Evolutionary conservation across 1,139 yeast species (phyloP).

Genomic region (Debaryomycetaceae sp.): DNA sequence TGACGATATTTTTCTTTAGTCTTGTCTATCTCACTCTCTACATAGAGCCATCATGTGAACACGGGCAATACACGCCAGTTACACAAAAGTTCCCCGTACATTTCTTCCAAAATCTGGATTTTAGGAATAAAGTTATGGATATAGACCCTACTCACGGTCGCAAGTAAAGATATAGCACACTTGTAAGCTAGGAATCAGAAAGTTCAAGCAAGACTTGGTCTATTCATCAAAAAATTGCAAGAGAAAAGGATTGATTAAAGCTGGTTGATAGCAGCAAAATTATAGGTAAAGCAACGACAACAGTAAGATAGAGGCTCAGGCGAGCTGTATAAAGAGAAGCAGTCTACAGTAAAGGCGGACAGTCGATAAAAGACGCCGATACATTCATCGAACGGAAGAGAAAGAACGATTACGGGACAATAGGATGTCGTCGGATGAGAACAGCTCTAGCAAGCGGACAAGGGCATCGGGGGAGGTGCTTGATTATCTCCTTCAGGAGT

Average conservation of each 20-base stretch:
- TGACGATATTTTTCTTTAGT: conserved; percentile 27
- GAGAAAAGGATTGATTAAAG: background rate
- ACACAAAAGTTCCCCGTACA: background rate
- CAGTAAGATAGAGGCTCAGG: background rate
- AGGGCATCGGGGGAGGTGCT: conserved; percentile 86
- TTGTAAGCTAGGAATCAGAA: background rate
- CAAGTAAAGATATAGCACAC: background rate
- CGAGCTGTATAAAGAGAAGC: too few relatives aligned
- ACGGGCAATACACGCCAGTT: background rate
- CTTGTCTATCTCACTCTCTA: background rate
- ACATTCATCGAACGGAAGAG: too few relatives aligned
- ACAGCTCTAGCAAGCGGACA: conserved; percentile 29
- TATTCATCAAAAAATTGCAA: background rate
- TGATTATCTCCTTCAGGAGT: conserved; percentile 65
- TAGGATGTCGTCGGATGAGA: conserved; percentile 15
- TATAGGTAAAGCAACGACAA: background rate
- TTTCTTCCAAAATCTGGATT: background rate
- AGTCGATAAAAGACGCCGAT: too few relatives aligned
- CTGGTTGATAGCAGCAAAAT: background rate
- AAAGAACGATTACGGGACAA: background rate
- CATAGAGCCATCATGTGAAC: conserved; percentile 4
- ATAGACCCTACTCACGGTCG: background rate
- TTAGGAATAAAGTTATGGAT: background rate
- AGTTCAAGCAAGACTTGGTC: background rate
- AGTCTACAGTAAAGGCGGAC: too few relatives aligned